Evolutionary conservation across 257 asterid genomes (phyloP).

Genomic region (Henckelia pumila): DNA sequence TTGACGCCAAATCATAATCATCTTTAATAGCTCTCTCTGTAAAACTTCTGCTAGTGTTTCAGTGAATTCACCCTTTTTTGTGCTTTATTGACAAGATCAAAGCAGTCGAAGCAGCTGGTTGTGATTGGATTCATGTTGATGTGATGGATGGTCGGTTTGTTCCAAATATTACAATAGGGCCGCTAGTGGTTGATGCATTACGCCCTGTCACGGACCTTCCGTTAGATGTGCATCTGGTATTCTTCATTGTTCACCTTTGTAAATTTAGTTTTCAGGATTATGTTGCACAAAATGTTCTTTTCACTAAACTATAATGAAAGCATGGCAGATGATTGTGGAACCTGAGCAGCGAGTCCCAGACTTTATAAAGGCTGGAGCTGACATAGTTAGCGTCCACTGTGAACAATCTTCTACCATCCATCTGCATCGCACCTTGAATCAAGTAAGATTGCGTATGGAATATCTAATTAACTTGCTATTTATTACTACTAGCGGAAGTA

Average conservation of each 20-base stretch:
- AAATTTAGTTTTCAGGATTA: slow-evolving; percentile 17
- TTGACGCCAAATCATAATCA: slow-evolving; percentile 5
- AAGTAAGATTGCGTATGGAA: slow-evolving; percentile 47
- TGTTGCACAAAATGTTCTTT: slow-evolving; percentile 16
- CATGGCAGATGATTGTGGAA: slow-evolving; percentile 95
- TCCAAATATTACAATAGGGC: slow-evolving; percentile 97
- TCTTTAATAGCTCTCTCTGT: neutral
- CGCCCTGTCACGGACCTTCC: slow-evolving; percentile 99
- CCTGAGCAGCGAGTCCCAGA: slow-evolving; percentile 98
- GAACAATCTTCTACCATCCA: slow-evolving; percentile 98
- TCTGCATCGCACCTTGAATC: slow-evolving; percentile 88
- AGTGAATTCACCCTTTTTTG: slow-evolving; percentile 16
- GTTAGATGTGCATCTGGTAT: slow-evolving; percentile 98
- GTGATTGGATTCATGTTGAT: slow-evolving; percentile 99
- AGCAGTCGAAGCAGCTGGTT: slow-evolving; percentile 97
- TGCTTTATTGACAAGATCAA: slow-evolving; percentile 58
- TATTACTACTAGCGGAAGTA: neutral
- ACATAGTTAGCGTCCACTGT: slow-evolving; percentile 91
- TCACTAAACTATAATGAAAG: slow-evolving; percentile 32
- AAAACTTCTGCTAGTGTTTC: slow-evolving; percentile 1
- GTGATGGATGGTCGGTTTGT: slow-evolving; percentile 99
- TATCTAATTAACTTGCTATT: neutral
- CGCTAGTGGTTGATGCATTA: slow-evolving; percentile 82
- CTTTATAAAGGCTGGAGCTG: slow-evolving; percentile 99
- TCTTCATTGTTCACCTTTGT: slow-evolving; percentile 18